A percentile compares a stretch with the other conserved stretches of the same genome.
phyloP scores from a whole-genome alignment of 116 monocot genomes.

The Thalassia testudinum region DNA sequence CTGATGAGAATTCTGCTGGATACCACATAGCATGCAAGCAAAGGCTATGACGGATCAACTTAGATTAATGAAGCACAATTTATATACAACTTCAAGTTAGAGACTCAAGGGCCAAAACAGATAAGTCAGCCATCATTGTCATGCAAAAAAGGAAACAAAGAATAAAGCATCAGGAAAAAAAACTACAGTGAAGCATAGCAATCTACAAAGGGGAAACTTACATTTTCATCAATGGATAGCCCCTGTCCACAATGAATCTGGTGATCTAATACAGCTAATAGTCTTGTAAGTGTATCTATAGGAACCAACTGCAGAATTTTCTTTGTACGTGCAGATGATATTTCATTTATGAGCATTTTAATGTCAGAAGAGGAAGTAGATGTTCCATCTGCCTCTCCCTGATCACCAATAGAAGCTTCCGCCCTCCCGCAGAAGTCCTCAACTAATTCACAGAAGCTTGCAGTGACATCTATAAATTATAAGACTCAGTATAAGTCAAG shows the following conservation, averaged over 20 bases:
- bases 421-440: conserved; percentile 82
- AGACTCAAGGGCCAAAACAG: too few species aligned
- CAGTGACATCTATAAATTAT: conserved; percentile 19
- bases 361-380: conserved; percentile 51
- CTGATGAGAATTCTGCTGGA: too few species aligned
- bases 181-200: background rate
- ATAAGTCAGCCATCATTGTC: too few species aligned
- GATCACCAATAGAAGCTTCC: conserved; percentile 45
- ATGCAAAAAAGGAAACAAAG: too few species aligned
- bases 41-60: too few species aligned
- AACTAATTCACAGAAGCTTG: conserved; percentile 53
- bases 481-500: background rate
- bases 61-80: too few species aligned
- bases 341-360: conserved; percentile 69
- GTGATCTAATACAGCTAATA: conserved; percentile 67
- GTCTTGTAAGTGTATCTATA: conserved; percentile 49
- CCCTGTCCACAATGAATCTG: conserved; percentile 80
- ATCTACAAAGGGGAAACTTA: conserved; percentile 21
- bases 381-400: conserved; percentile 27
- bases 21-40: too few species aligned
- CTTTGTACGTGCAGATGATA: conserved; percentile 48
- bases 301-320: conserved; percentile 67
- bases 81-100: too few species aligned
- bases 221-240: conserved; percentile 64
- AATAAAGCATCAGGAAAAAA: background rate